Percentiles rank a stretch among this genome's conserved stretches.
These are phyloP conservation scores for Spathaspora girioi DNA, from an alignment of 805 yeast species.

Conservation along the genomic window DNA sequence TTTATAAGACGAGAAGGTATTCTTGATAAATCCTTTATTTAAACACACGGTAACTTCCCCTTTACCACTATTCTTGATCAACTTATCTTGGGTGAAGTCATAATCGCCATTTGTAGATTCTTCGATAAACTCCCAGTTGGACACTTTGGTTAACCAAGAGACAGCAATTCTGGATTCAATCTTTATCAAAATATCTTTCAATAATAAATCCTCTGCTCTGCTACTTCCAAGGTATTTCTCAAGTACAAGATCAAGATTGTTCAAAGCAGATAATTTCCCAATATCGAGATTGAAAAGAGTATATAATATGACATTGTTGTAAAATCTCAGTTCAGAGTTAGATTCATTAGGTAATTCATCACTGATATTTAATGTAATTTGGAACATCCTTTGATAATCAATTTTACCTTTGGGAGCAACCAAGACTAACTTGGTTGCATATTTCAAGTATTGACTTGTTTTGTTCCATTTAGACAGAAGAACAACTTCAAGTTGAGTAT, in stretches of 20 bases:
- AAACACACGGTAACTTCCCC: slow-evolving; percentile 50
- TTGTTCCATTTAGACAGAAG: slow-evolving; percentile 47
- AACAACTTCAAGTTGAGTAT: slow-evolving; percentile 64
- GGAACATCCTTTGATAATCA: slow-evolving; percentile 53
- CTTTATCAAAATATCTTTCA: slow-evolving; percentile 51
- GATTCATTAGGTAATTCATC: slow-evolving; percentile 23
- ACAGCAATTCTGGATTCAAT: slow-evolving; percentile 52
- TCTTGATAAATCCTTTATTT: slow-evolving; percentile 45
- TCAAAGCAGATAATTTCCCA: slow-evolving; percentile 40
- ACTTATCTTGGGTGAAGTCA: slow-evolving; percentile 37
- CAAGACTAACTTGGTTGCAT: slow-evolving; percentile 37
- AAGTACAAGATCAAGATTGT: slow-evolving; percentile 44
- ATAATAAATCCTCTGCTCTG: slow-evolving; percentile 55
- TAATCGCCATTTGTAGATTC: slow-evolving; percentile 38
- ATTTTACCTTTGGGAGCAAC: slow-evolving; percentile 29
- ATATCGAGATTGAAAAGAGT: slow-evolving; percentile 48
- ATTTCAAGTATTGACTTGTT: slow-evolving; percentile 39
- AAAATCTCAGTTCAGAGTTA: slow-evolving; percentile 21
- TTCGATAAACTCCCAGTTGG: slow-evolving; percentile 61
- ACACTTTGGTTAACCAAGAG: slow-evolving; percentile 66
- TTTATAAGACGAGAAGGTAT: slow-evolving; percentile 33
- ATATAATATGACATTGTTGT: slow-evolving; percentile 45
- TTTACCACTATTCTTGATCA: slow-evolving; percentile 42
- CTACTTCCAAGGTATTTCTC: slow-evolving; percentile 53
- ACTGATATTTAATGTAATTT: slow-evolving; percentile 53